phyloP scores from a whole-genome alignment of 2,329 filamentous ascomycete species.

The Talaromyces sp. region DNA sequence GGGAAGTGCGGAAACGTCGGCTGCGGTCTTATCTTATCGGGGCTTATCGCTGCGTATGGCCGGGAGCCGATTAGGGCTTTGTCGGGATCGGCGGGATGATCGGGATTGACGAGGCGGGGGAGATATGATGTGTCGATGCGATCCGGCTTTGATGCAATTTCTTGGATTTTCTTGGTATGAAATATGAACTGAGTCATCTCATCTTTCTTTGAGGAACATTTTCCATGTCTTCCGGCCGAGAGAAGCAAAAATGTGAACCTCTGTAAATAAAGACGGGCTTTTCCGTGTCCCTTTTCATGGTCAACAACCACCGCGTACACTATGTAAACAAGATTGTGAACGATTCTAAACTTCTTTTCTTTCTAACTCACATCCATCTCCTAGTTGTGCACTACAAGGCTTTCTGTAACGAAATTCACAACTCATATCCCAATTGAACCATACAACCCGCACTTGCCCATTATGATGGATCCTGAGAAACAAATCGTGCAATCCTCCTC shows the following conservation, averaged over 20 bases:
- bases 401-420: neutral
- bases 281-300: neutral
- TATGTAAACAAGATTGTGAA: neutral
- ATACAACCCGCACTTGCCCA: neutral
- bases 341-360: too few species aligned
- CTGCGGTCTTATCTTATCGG: neutral
- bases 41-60: neutral
- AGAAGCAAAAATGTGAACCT: neutral
- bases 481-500: neutral
- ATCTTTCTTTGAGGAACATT: neutral
- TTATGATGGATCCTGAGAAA: neutral
- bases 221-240: neutral
- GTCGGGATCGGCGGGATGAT: neutral
- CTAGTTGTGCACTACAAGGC: neutral
- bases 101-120: neutral
- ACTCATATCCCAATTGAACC: neutral
- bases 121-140: neutral
- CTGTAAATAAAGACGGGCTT: neutral
- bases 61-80: neutral
- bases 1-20: conserved; percentile 13
- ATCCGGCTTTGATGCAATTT: neutral
- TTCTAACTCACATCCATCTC: neutral
- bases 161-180: neutral
- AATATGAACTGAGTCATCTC: neutral
- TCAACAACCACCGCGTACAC: neutral